Evolutionary conservation across 495 filamentous ascomycete species (phyloP).

Genomic region (Xylaria telfairii): DNA sequence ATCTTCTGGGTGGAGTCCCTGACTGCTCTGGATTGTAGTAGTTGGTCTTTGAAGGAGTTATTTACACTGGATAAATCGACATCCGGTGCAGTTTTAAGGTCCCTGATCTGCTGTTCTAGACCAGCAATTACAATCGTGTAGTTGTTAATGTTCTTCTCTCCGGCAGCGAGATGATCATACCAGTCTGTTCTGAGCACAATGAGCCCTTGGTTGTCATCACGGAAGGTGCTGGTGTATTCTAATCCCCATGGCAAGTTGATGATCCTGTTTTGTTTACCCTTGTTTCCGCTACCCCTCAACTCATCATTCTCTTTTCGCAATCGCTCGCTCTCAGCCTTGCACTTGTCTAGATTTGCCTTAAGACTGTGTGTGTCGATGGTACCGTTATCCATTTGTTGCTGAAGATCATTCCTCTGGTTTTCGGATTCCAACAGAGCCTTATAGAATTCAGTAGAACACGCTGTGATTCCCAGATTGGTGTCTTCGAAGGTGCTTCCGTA

Average conservation of each 20-base stretch:
- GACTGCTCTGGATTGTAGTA: not conserved
- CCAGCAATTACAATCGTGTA: not conserved
- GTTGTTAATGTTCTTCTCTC: not conserved
- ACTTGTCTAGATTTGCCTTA: not conserved
- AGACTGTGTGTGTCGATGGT: not conserved
- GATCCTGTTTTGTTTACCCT: not conserved
- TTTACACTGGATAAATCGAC: not conserved
- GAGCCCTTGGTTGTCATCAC: constrained; percentile 23
- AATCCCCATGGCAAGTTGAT: constrained; percentile 19
- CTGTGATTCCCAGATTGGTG: constrained; percentile 6
- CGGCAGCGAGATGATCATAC: constrained; percentile 8
- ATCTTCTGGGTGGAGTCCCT: not conserved
- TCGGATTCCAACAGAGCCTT: constrained; percentile 22
- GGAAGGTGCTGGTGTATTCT: constrained; percentile 14
- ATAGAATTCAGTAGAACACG: not conserved
- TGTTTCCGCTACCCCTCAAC: not conserved
- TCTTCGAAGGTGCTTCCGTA: constrained; percentile 22
- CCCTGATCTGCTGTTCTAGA: not conserved
- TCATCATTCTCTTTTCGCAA: constrained; percentile 14
- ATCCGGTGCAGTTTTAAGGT: not conserved
- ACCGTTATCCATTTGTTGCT: constrained; percentile 12
- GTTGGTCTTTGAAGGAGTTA: not conserved
- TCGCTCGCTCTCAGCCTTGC: not conserved
- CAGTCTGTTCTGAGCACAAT: constrained; percentile 14
- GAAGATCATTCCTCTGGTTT: constrained; percentile 17